A percentile compares a stretch with the other conserved stretches of the same genome.
phyloP scores from a whole-genome alignment of 148 eudicot genomes.

The Limonium bicolor region DNA sequence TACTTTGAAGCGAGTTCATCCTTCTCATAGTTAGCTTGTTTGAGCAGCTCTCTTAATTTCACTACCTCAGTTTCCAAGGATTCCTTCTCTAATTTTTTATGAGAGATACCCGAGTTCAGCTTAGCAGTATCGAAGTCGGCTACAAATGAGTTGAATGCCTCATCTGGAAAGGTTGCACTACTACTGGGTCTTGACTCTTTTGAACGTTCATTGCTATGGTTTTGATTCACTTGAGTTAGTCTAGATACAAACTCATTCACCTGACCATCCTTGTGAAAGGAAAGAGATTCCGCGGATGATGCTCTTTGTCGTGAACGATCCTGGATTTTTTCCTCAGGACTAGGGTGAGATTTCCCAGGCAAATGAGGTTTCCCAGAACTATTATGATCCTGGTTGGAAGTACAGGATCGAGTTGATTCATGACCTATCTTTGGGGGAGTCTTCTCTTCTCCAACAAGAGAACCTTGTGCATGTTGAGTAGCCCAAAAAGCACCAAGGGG shows the following conservation, averaged over 20 bases:
- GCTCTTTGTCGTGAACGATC: slow-evolving; percentile 11
- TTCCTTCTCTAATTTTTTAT: slow-evolving; percentile 22
- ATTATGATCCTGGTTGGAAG: slow-evolving; percentile 25
- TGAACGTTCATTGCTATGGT: slow-evolving; percentile 7
- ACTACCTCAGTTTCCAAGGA: slow-evolving; percentile 48
- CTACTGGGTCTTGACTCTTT: slow-evolving; percentile 13
- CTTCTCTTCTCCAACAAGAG: slow-evolving; percentile 28
- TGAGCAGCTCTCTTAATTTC: slow-evolving; percentile 60
- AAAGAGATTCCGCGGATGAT: slow-evolving; percentile 11
- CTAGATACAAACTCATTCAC: slow-evolving; percentile 23
- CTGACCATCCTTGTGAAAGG: slow-evolving; percentile 4
- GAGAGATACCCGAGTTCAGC: slow-evolving; percentile 25
- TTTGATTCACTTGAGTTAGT: slow-evolving; percentile 20
- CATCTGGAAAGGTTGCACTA: slow-evolving; percentile 30
- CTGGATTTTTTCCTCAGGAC: slow-evolving; percentile 13
- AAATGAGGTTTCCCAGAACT: slow-evolving; percentile 12
- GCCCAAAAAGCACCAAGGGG: slow-evolving; percentile 87
- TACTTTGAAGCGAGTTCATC: slow-evolving; percentile 70
- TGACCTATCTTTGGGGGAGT: slow-evolving; percentile 38
- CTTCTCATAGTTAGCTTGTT: slow-evolving; percentile 61
- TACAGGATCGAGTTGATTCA: slow-evolving; percentile 10
- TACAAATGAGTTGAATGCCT: slow-evolving; percentile 60
- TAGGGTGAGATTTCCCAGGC: slow-evolving; percentile 17
- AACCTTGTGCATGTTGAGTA: slow-evolving; percentile 61
- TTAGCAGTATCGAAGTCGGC: slow-evolving; percentile 63